These are phyloP conservation scores for Ilyonectria robusta DNA, from an alignment of 2,329 filamentous ascomycete genomes.

Conservation along the genomic window DNA sequence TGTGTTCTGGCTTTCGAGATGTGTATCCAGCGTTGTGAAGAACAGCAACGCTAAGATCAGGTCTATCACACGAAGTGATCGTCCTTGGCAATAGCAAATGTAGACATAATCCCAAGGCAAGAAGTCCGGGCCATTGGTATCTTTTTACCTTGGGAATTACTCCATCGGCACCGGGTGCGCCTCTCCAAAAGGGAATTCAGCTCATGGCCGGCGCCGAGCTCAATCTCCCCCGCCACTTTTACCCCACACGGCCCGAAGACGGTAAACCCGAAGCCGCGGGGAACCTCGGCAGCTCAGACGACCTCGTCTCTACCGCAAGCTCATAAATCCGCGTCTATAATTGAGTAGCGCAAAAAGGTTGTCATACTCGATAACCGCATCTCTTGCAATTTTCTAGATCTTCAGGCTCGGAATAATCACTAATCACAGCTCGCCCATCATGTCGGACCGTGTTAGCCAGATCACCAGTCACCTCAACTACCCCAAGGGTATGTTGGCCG, in stretches of 20 bases:
- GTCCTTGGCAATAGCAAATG: no score
- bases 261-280: constrained; percentile 38
- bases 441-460: constrained; percentile 75
- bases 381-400: neutral
- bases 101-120: neutral
- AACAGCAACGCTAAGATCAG: no score
- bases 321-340: constrained; percentile 6
- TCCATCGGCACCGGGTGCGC: neutral
- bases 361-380: neutral
- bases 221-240: constrained; percentile 22
- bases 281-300: constrained; percentile 47
- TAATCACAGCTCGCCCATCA: constrained; percentile 40
- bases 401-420: neutral
- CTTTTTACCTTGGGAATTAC: neutral
- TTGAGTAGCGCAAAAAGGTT: neutral
- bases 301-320: constrained; percentile 10
- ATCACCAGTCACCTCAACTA: constrained; percentile 86
- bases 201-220: constrained; percentile 8
- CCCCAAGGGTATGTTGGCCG: constrained; percentile 82
- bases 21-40: neutral
- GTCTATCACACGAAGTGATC: no score
- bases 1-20: neutral
- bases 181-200: neutral
- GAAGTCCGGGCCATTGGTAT: neutral
- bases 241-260: constrained; percentile 44